phyloP scores from a whole-genome alignment of 192 early-diverging fungal genomes.

The Backusella westeae region DNA sequence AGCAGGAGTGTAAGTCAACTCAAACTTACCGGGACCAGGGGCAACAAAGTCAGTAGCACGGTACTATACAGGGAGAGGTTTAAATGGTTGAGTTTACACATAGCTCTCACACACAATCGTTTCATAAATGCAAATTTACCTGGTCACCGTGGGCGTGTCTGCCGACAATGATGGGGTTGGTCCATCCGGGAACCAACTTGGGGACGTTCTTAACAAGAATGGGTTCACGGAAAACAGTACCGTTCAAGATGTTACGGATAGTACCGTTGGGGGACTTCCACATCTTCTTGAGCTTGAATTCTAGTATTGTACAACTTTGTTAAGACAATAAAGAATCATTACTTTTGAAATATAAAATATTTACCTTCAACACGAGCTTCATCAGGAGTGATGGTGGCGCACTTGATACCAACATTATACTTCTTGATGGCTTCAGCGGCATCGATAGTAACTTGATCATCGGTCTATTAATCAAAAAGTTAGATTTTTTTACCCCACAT shows the following conservation, averaged over 20 bases:
- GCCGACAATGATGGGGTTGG: slow-evolving; percentile 92
- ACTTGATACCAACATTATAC: slow-evolving; percentile 99
- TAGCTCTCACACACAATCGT: not conserved
- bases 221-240: slow-evolving; percentile 98
- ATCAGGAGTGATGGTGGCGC: slow-evolving; percentile 98
- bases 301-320: slow-evolving; percentile 25
- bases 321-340: not conserved
- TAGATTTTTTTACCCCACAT: not conserved
- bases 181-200: slow-evolving; percentile 91
- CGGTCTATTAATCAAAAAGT: slow-evolving; percentile 49
- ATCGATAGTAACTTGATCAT: slow-evolving; percentile 92
- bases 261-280: slow-evolving; percentile 99
- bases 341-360: not conserved
- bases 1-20: slow-evolving; percentile 86
- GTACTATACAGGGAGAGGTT: slow-evolving; percentile 61
- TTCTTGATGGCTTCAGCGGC: slow-evolving; percentile 96
- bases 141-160: slow-evolving; percentile 98
- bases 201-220: slow-evolving; percentile 93
- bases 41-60: slow-evolving; percentile 94
- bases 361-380: slow-evolving; percentile 81
- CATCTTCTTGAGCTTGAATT: slow-evolving; percentile 97
- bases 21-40: slow-evolving; percentile 85
- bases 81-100: not conserved
- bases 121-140: slow-evolving; percentile 28
- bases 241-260: slow-evolving; percentile 94